Conservation (phyloP, 352 stramenopile genomes). For the Elongisporangium undulatum region DNA sequence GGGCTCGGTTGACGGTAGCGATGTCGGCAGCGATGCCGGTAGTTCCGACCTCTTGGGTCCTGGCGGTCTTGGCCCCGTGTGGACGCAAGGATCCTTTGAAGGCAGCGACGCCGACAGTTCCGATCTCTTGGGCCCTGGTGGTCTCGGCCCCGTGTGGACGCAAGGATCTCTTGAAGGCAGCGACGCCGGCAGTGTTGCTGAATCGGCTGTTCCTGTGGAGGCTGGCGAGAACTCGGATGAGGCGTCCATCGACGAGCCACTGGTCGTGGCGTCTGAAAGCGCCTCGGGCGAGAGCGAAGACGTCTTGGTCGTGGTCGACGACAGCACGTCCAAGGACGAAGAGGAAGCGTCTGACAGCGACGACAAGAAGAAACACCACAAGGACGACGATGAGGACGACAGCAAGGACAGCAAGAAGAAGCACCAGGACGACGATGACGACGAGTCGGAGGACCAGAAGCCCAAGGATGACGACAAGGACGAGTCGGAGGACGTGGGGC, state of each 20-base stretch:
- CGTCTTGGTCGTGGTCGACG: background rate
- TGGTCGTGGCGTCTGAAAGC: background rate
- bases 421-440: background rate
- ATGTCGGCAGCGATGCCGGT: background rate
- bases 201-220: no score
- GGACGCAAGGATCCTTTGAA: background rate
- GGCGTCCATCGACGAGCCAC: background rate
- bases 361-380: background rate
- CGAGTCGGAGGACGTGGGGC: background rate
- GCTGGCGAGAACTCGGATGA: background rate
- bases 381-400: background rate
- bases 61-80: background rate
- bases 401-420: background rate
- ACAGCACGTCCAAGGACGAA: background rate
- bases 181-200: background rate
- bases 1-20: background rate
- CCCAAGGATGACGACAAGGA: background rate
- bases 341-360: slow-evolving; percentile 1
- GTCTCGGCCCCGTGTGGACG: background rate
- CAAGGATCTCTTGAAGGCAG: background rate
- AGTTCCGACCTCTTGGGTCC: background rate
- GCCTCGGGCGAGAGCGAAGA: background rate
- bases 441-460: background rate
- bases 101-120: background rate
- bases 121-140: background rate